phyloP scores from a whole-genome alignment of 140 eudicot genomes.

The Erigeron philadelphicus region DNA sequence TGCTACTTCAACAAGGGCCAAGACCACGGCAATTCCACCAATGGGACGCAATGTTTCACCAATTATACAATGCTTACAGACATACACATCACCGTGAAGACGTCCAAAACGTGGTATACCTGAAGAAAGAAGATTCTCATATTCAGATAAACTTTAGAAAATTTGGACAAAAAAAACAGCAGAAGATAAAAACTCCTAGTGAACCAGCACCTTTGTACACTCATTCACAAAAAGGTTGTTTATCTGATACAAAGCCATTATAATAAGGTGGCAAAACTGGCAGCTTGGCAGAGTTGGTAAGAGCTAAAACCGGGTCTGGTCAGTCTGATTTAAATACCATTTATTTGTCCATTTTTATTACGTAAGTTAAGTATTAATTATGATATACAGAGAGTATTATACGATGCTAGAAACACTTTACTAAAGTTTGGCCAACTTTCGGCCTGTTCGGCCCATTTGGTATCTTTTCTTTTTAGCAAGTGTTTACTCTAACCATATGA shows the following conservation, averaged over 20 bases:
- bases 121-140: conserved; percentile 23
- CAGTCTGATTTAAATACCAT: neutral
- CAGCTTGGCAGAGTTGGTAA: neutral
- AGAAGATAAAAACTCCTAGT: conserved; percentile 1
- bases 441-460: neutral
- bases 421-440: neutral
- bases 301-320: neutral
- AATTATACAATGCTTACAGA: conserved; percentile 84
- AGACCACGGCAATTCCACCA: conserved; percentile 93
- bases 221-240: neutral
- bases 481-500: neutral
- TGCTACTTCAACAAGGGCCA: conserved; percentile 97
- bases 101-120: conserved; percentile 99
- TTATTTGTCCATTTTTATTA: neutral
- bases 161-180: neutral
- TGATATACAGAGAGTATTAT: neutral
- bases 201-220: neutral
- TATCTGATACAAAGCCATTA: neutral
- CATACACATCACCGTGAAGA: conserved; percentile 81
- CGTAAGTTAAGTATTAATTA: neutral
- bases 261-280: neutral
- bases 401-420: neutral
- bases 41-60: conserved; percentile 86
- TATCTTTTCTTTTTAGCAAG: neutral
- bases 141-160: neutral